These are phyloP conservation scores for Meira nashicola DNA, from an alignment of 1,284 basidiomycete genomes.

Conservation along the genomic window DNA sequence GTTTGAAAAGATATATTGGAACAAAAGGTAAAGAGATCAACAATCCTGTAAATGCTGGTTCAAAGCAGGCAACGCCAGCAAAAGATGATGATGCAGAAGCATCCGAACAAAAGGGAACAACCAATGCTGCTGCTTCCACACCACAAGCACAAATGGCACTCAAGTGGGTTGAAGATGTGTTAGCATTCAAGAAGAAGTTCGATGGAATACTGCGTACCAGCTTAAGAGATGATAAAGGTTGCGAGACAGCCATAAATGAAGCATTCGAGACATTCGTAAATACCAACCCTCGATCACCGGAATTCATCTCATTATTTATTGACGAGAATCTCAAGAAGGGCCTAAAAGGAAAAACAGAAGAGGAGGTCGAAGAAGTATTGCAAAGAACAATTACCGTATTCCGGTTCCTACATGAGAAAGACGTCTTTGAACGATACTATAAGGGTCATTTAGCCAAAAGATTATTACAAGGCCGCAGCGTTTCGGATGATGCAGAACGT, in stretches of 20 bases:
- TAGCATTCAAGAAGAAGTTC: conserved; percentile 86
- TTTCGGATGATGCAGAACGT: conserved; percentile 94
- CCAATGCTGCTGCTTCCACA: conserved; percentile 20
- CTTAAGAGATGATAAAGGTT: conserved; percentile 66
- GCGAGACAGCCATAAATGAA: conserved; percentile 81
- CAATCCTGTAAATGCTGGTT: conserved; percentile 51
- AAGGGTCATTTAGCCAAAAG: conserved; percentile 92
- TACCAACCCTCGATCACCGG: conserved; percentile 76
- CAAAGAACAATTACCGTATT: conserved; percentile 95
- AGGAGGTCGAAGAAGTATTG: conserved; percentile 79
- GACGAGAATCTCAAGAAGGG: conserved; percentile 96
- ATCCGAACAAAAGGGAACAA: not conserved
- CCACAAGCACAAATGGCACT: conserved; percentile 61
- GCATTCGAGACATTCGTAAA: conserved; percentile 93
- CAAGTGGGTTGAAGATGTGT: conserved; percentile 89
- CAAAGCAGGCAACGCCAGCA: conserved; percentile 8
- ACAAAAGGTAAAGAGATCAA: conserved; percentile 79
- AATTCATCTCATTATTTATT: conserved; percentile 94
- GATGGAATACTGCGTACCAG: conserved; percentile 69
- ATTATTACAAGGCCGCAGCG: conserved; percentile 75
- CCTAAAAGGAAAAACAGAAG: conserved; percentile 89
- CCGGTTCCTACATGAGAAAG: conserved; percentile 90
- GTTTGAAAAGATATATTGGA: conserved; percentile 71
- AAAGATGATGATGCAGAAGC: conserved; percentile 11
- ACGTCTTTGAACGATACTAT: conserved; percentile 97